Evolutionary conservation across 2,329 filamentous ascomycete genomes (phyloP), one percentile per base, ranked within the genome.

Genomic region (Fusarium longipes): DNA sequence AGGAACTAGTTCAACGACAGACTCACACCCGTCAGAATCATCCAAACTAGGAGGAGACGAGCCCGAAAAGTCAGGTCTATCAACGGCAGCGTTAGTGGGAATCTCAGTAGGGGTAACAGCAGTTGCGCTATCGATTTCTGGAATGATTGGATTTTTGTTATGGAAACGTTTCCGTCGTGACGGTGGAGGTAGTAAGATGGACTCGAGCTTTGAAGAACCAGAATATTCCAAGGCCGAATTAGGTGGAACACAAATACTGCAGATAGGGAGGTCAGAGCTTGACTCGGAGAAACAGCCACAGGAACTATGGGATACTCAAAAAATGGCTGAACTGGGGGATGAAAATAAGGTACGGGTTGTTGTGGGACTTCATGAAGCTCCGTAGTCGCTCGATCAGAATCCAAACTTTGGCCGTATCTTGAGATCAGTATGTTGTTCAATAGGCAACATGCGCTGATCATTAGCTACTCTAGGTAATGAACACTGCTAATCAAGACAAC

Each of bases 281-380:
- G 30, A 62, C 4, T 40, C 57, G 0, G 24, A 18, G 1, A 35
- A 15, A 3, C 48, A 56, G 2, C 5, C 35, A 0, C 35, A 42
- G 14, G 58, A 62, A 3, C 58, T 62, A 3, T 62, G 57, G 40
- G 57, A 62, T 27, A 62, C 58, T 0, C 58, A 62, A 2, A 62
- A 47, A 1, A 35, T 22, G 3, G 58, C 47, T 7, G 58, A 62
- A 2, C 8, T 62, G 2, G 48, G 47, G 0, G 58, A 62, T 2
- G 48, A 62, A n/a, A 62, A 62, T 1, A 62, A 62, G 45, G 25
- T 62, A 1, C 24, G 40, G 2, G 52, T 17, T 3, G 3, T 62
- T 20, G 18, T 42, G 10, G 58, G 57, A 6, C 40, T 62, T 14
- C 30, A 62, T 5, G 58, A 62, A 2, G 57, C 58, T 5, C 57